Evolutionary conservation across 805 yeast species (phyloP).

Genomic region (Saccharomycopsis fibuligera): DNA sequence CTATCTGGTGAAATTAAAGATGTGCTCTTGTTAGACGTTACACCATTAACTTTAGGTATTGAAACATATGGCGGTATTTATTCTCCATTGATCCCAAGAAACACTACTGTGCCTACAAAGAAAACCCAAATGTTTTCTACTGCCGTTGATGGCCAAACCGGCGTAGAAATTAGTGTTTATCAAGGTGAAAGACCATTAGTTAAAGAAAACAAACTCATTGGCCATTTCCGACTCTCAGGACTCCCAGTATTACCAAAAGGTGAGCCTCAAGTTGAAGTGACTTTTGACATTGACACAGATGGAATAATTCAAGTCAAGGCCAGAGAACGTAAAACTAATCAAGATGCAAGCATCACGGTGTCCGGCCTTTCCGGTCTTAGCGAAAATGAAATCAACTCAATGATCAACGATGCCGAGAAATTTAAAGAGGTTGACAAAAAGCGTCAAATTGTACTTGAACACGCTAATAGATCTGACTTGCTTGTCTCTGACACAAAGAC

Average conservation of each 20-base stretch:
- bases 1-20: constrained; percentile 77
- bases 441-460: constrained; percentile 56
- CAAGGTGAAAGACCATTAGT: constrained; percentile 82
- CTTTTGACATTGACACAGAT: constrained; percentile 77
- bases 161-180: constrained; percentile 70
- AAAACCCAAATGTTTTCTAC: constrained; percentile 72
- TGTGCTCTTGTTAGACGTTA: constrained; percentile 71
- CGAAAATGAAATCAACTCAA: constrained; percentile 57
- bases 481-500: constrained; percentile 82
- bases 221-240: constrained; percentile 64
- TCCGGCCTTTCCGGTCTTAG: constrained; percentile 65
- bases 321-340: constrained; percentile 69
- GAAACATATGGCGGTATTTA: constrained; percentile 83
- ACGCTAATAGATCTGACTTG: constrained; percentile 72
- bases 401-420: constrained; percentile 60
- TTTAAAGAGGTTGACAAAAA: constrained; percentile 56
- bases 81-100: constrained; percentile 72
- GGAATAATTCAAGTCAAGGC: constrained; percentile 81
- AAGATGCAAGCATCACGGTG: constrained; percentile 68
- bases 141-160: constrained; percentile 80
- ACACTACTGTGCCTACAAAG: constrained; percentile 70
- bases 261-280: constrained; percentile 69
- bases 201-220: constrained; percentile 69
- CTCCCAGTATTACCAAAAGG: constrained; percentile 78
- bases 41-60: constrained; percentile 77